Percentiles rank a stretch among this genome's conserved stretches.
phyloP scores from a whole-genome alignment of 2,329 filamentous ascomycete genomes.

The Diplodia scrobiculata region DNA sequence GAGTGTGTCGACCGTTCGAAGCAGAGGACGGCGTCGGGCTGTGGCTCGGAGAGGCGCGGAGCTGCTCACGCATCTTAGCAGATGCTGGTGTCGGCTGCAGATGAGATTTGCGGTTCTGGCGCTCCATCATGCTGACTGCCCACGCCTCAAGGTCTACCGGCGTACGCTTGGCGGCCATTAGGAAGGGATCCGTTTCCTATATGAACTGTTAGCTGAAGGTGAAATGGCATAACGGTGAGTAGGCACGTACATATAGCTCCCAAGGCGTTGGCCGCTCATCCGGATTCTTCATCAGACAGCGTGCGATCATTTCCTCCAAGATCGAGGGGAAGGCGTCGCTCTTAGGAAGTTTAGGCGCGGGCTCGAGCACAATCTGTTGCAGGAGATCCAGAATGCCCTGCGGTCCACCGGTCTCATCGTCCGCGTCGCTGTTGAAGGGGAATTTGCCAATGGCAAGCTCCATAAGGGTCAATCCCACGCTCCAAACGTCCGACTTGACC shows the following conservation, averaged over 20 bases:
- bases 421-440: slow-evolving; percentile 82
- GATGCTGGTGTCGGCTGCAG: slow-evolving; percentile 78
- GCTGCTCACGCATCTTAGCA: slow-evolving; percentile 52
- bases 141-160: slow-evolving; percentile 91
- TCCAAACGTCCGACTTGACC: slow-evolving; percentile 98
- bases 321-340: slow-evolving; percentile 96
- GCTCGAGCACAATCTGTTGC: slow-evolving; percentile 96
- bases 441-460: slow-evolving; percentile 97
- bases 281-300: slow-evolving; percentile 88
- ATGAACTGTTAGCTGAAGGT: slow-evolving; percentile 31
- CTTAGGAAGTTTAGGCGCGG: slow-evolving; percentile 88
- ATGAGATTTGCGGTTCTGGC: slow-evolving; percentile 93
- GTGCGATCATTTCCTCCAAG: slow-evolving; percentile 94
- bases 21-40: slow-evolving; percentile 35
- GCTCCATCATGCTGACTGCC: slow-evolving; percentile 91
- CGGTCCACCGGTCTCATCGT: slow-evolving; percentile 67
- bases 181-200: slow-evolving; percentile 88
- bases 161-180: slow-evolving; percentile 94
- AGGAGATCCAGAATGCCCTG: slow-evolving; percentile 94
- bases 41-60: slow-evolving; percentile 38
- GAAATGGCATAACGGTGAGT: neutral
- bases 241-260: slow-evolving; percentile 76
- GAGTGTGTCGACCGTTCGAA: slow-evolving; percentile 32
- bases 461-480: slow-evolving; percentile 93
- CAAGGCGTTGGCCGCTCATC: slow-evolving; percentile 87